Conservation (phyloP, 208 protist species). For the Trypanosoma melophagium region DNA sequence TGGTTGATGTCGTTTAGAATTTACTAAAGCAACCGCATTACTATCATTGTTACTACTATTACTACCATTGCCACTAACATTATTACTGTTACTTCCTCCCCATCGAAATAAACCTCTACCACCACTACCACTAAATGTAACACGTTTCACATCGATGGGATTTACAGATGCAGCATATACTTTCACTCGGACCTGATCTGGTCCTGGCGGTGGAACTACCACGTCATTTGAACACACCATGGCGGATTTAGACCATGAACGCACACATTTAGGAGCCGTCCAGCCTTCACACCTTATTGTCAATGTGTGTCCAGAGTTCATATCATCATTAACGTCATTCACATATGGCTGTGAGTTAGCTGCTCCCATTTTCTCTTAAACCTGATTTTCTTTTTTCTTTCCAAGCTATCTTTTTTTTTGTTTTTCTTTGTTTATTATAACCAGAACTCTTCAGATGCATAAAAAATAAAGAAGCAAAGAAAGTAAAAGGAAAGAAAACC, state of each 20-base stretch:
- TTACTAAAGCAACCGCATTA: not conserved
- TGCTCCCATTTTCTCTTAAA: slow-evolving; percentile 5
- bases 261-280: slow-evolving; percentile 10
- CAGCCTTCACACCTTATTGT: slow-evolving; percentile 21
- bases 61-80: not conserved
- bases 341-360: not conserved
- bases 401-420: not conserved
- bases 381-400: not conserved
- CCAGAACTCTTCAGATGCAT: too few relatives aligned
- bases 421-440: too few relatives aligned
- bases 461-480: too few relatives aligned
- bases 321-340: not conserved
- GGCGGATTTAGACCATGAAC: slow-evolving; percentile 14
- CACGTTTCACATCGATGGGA: slow-evolving; percentile 50
- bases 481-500: too few relatives aligned
- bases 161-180: slow-evolving; percentile 72
- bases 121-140: slow-evolving; percentile 15
- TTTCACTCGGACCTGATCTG: slow-evolving; percentile 58
- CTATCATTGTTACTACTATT: slow-evolving; percentile 11
- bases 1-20: slow-evolving; percentile 20
- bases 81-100: not conserved
- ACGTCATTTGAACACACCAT: slow-evolving; percentile 27
- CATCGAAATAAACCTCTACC: not conserved
- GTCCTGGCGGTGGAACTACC: slow-evolving; percentile 40
- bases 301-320: not conserved